Conservation (phyloP, 2,329 filamentous ascomycete genomes). For the Talaromyces albobiverticillius region DNA sequence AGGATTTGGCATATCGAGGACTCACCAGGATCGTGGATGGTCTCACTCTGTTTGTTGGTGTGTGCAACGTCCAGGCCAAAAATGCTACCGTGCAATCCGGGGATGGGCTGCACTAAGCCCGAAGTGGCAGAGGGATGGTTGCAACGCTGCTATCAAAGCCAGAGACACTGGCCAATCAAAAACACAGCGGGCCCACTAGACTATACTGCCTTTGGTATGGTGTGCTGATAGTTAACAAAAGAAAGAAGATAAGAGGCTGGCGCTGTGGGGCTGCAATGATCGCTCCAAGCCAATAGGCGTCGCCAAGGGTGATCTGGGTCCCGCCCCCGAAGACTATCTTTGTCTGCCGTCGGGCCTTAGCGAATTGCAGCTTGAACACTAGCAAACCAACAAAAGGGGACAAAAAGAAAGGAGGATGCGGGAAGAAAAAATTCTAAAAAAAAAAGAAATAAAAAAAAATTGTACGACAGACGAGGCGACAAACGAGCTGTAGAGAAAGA, state of each 20-base stretch:
- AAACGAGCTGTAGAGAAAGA: too few species aligned
- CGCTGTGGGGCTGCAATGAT: background rate
- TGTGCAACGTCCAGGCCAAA: background rate
- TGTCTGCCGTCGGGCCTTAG: background rate
- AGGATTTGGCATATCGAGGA: too few species aligned
- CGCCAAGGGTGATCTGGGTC: background rate
- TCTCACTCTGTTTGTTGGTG: background rate
- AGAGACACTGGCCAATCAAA: background rate
- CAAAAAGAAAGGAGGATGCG: too few species aligned
- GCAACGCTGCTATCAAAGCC: slow-evolving; percentile 14
- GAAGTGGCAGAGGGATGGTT: background rate
- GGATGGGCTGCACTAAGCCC: slow-evolving; percentile 2
- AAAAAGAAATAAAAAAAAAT: too few species aligned
- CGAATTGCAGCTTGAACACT: too few species aligned
- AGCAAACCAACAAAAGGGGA: background rate
- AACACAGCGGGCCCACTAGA: background rate
- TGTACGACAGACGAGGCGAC: too few species aligned
- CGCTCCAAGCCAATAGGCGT: background rate
- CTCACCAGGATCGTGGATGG: background rate
- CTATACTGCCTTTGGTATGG: background rate
- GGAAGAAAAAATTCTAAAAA: too few species aligned
- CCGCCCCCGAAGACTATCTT: background rate
- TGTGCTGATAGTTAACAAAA: background rate
- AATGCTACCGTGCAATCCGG: slow-evolving; percentile 12
- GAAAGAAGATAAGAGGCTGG: slow-evolving; percentile 4